Conservation (phyloP, 2,329 filamentous ascomycete genomes). For the Botrytis galanthina region DNA sequence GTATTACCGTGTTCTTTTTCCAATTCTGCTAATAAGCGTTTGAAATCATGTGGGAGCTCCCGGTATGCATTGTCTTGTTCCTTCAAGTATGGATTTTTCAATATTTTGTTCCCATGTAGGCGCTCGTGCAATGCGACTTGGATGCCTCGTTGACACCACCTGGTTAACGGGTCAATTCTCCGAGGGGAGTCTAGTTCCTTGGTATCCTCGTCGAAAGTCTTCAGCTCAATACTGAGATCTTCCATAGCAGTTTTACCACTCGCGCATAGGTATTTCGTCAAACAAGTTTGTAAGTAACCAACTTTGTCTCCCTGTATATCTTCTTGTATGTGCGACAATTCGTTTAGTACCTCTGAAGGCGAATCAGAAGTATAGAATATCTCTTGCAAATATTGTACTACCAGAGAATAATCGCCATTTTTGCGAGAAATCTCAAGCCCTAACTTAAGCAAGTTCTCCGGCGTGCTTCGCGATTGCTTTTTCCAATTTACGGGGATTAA, state of each 20-base stretch:
- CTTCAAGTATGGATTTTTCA: background rate
- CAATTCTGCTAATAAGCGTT: background rate
- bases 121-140: background rate
- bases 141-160: background rate
- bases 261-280: background rate
- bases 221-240: background rate
- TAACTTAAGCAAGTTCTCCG: background rate
- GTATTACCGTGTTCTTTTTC: background rate
- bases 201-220: background rate
- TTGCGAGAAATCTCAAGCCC: background rate
- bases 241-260: background rate
- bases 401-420: background rate
- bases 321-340: background rate
- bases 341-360: background rate
- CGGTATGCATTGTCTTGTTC: background rate
- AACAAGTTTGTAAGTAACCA: background rate
- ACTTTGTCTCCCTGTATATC: background rate
- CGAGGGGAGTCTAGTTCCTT: rapidly evolving
- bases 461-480: background rate
- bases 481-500: background rate
- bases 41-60: background rate
- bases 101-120: background rate
- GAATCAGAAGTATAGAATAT: background rate
- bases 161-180: background rate
- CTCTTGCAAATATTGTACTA: background rate